Evolutionary conservation across 306 rosid genomes (phyloP).

Genomic region (Vachellia pachyceras): DNA sequence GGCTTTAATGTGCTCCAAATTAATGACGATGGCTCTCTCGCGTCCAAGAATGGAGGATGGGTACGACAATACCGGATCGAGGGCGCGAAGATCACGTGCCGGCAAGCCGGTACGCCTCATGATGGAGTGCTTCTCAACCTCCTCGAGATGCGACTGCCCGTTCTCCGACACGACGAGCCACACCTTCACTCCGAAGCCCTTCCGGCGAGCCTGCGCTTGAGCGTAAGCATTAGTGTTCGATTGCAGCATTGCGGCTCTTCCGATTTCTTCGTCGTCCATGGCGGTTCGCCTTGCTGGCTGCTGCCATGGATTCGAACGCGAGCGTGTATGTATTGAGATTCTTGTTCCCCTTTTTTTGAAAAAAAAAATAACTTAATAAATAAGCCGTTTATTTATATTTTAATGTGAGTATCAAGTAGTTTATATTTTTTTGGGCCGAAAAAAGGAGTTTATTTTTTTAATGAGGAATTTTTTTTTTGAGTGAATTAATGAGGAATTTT

Average conservation of each 20-base stretch:
- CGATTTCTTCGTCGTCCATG: slow-evolving; percentile 28
- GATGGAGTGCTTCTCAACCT: slow-evolving; percentile 62
- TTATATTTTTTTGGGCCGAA: too few relatives aligned
- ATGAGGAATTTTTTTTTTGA: too few relatives aligned
- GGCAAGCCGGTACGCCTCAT: slow-evolving; percentile 82
- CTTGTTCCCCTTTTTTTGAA: too few relatives aligned
- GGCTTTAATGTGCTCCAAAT: slow-evolving; percentile 75
- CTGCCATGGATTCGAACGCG: neutral
- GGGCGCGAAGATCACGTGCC: slow-evolving; percentile 74
- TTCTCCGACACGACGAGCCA: slow-evolving; percentile 47
- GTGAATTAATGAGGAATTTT: too few relatives aligned
- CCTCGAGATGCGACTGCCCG: slow-evolving; percentile 33
- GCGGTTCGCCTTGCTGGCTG: neutral
- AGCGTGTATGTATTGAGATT: neutral
- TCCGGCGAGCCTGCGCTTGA: slow-evolving; percentile 33
- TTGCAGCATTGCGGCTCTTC: slow-evolving; percentile 2
- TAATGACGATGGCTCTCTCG: slow-evolving; percentile 77
- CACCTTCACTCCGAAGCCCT: slow-evolving; percentile 15
- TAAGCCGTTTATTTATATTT: too few relatives aligned
- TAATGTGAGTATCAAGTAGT: too few relatives aligned
- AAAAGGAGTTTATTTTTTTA: too few relatives aligned
- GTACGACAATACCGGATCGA: slow-evolving; percentile 71
- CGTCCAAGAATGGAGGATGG: slow-evolving; percentile 77
- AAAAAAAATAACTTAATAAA: too few relatives aligned
- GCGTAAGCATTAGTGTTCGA: neutral